phyloP scores from a whole-genome alignment of 768 basidiomycete genomes.

The Trametes cubensis region DNA sequence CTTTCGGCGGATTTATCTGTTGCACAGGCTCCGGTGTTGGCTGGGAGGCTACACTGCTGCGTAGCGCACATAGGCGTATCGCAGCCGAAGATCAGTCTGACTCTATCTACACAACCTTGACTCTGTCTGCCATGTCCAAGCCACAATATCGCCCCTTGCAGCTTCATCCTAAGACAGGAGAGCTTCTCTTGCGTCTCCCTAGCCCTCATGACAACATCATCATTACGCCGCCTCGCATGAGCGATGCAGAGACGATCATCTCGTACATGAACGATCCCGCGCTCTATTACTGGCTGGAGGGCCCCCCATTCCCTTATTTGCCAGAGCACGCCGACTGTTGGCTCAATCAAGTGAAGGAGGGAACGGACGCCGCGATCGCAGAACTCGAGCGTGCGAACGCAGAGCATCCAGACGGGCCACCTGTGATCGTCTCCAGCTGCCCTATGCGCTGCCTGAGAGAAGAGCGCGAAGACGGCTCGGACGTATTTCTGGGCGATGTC shows the following conservation, averaged over 20 bases:
- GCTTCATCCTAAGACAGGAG: conserved; percentile 35
- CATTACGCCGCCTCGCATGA: conserved; percentile 57
- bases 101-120: background rate
- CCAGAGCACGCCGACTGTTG: conserved; percentile 44
- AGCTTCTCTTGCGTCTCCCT: conserved; percentile 58
- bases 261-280: conserved; percentile 51
- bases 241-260: conserved; percentile 43
- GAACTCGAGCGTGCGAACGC: conserved; percentile 33
- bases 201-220: conserved; percentile 55
- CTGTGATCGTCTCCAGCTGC: conserved; percentile 44
- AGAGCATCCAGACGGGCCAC: conserved; percentile 21
- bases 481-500: conserved; percentile 55
- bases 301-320: conserved; percentile 58
- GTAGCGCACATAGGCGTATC: too few species aligned
- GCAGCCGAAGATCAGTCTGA: background rate
- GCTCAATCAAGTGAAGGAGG: conserved; percentile 36
- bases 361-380: conserved; percentile 37
- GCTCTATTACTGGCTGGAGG: conserved; percentile 48
- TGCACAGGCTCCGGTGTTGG: too few species aligned
- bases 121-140: conserved; percentile 15
- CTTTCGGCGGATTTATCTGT: too few species aligned
- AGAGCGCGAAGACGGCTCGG: conserved; percentile 54
- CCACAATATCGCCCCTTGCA: conserved; percentile 41
- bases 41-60: too few species aligned
- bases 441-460: conserved; percentile 59